These are phyloP conservation scores for Nicotiana tabacum DNA, from an alignment of 257 asterid genomes.

Conservation along the genomic window DNA sequence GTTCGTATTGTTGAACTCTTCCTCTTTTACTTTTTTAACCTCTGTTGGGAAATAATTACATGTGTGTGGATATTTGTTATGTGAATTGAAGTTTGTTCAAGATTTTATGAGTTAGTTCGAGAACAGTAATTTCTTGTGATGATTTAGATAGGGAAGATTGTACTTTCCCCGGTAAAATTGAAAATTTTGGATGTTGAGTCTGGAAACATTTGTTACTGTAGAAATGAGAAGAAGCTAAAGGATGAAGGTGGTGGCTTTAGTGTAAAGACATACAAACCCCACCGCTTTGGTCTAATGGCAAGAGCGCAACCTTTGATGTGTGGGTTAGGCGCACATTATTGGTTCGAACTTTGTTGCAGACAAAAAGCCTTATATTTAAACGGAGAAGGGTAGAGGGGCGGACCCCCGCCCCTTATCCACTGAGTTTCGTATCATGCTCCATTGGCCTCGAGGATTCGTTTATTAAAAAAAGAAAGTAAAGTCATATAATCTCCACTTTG, in stretches of 20 bases:
- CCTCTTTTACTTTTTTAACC: background rate
- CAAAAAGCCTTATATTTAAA: no score
- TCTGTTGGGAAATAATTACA: background rate
- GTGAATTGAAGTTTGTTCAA: background rate
- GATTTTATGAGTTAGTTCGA: background rate
- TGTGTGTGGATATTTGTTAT: background rate
- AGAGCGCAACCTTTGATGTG: no score
- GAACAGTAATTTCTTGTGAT: background rate
- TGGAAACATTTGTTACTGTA: background rate
- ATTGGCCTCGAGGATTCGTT: no score
- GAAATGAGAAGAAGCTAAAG: background rate
- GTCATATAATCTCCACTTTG: background rate
- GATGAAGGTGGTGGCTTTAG: background rate
- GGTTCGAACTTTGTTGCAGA: no score
- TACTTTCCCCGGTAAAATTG: background rate
- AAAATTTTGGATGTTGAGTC: background rate
- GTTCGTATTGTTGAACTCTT: conserved; percentile 20
- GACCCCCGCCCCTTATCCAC: no score
- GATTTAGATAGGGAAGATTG: background rate
- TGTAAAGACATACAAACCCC: background rate
- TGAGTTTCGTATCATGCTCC: no score
- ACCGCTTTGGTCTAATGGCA: no score
- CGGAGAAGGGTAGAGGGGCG: no score
- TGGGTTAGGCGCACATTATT: no score
- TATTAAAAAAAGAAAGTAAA: background rate